phyloP scores from a whole-genome alignment of 345 rosid species.

The Hypericum androsaemum region DNA sequence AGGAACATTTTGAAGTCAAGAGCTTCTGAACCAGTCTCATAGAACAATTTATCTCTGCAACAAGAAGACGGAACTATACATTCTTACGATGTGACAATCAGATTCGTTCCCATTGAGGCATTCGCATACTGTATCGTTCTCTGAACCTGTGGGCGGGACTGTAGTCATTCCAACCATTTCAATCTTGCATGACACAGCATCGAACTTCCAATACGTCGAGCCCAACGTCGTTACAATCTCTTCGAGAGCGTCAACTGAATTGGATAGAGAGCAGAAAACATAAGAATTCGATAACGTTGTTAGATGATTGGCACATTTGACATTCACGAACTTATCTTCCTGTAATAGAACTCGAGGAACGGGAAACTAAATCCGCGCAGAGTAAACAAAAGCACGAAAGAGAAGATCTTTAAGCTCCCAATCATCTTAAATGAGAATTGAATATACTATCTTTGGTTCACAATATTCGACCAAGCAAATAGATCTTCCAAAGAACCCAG shows the following conservation, averaged over 20 bases:
- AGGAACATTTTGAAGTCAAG: constrained; percentile 1
- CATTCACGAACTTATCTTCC: too few relatives aligned
- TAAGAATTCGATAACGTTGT: constrained; percentile 11
- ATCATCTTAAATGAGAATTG: too few relatives aligned
- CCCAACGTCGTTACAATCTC: constrained; percentile 36
- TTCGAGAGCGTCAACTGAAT: constrained; percentile 38
- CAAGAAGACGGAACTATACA: constrained; percentile 31
- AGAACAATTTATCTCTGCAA: too few relatives aligned
- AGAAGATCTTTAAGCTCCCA: too few relatives aligned
- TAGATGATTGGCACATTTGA: background rate
- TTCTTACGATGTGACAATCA: constrained; percentile 37
- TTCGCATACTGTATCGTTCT: constrained; percentile 31
- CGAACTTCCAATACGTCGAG: constrained; percentile 33
- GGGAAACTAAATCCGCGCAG: too few relatives aligned
- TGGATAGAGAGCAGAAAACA: constrained; percentile 12
- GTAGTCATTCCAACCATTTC: constrained; percentile 20
- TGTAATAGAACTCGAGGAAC: too few relatives aligned
- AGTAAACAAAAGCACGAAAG: too few relatives aligned
- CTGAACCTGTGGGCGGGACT: constrained; percentile 21
- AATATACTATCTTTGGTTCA: too few relatives aligned
- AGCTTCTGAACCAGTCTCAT: too few relatives aligned
- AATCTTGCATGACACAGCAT: constrained; percentile 29
- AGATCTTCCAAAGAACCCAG: too few relatives aligned
- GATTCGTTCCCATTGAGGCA: constrained; percentile 27
- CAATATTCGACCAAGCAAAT: too few relatives aligned